Percentiles rank a stretch among this genome's conserved stretches.
These are phyloP conservation scores for Backusella tarrabulga DNA, from an alignment of 192 early-diverging fungal species.

Conservation along the genomic window DNA sequence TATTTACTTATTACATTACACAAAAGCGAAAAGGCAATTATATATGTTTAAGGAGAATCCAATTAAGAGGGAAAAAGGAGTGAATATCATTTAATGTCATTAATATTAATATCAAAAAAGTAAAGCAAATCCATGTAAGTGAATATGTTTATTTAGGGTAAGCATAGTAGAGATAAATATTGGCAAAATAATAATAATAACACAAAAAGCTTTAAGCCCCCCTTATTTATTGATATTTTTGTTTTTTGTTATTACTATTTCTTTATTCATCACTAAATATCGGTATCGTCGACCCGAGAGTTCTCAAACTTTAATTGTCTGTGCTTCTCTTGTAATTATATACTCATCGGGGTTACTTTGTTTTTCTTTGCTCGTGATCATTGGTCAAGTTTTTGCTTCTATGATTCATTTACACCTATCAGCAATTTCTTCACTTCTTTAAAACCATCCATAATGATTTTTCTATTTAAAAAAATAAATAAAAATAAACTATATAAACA, in stretches of 20 bases:
- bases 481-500: background rate
- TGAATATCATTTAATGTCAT: background rate
- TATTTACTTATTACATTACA: background rate
- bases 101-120: background rate
- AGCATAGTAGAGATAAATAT: background rate
- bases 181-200: background rate
- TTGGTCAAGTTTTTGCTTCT: background rate
- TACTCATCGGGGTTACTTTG: background rate
- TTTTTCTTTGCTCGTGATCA: background rate
- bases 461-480: background rate
- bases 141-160: background rate
- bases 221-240: background rate
- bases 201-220: background rate
- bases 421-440: background rate
- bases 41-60: background rate
- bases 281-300: background rate
- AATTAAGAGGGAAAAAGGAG: background rate
- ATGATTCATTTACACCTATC: background rate
- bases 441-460: background rate
- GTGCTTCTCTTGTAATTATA: background rate
- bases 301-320: background rate
- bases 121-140: background rate
- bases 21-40: background rate
- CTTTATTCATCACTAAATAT: background rate
- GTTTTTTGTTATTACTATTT: slow-evolving; percentile 3